Evolutionary conservation across 306 rosid species (phyloP).

Genomic region (Gynostemma pentaphyllum): DNA sequence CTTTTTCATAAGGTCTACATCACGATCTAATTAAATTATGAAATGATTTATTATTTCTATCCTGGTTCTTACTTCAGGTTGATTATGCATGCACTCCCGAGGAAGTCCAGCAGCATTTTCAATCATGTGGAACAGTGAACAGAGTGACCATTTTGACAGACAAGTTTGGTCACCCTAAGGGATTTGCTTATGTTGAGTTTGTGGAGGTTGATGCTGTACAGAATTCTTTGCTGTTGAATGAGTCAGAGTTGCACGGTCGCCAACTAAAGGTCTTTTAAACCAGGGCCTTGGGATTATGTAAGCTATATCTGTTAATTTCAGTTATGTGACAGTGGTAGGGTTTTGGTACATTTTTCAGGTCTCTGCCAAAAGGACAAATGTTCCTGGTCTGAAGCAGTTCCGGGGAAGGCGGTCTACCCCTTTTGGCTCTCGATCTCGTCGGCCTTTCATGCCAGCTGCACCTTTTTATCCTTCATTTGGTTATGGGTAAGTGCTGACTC

Average conservation of each 20-base stretch:
- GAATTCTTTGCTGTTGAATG: slow-evolving; percentile 85
- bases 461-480: slow-evolving; percentile 72
- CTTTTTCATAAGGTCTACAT: not conserved
- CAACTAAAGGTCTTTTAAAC: slow-evolving; percentile 66
- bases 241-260: slow-evolving; percentile 96
- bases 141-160: slow-evolving; percentile 97
- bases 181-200: slow-evolving; percentile 97
- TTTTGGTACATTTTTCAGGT: slow-evolving; percentile 44
- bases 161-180: slow-evolving; percentile 98
- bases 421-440: slow-evolving; percentile 52
- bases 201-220: slow-evolving; percentile 91
- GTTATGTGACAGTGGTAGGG: slow-evolving; percentile 9
- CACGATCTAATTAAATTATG: not conserved
- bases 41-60: slow-evolving; percentile 8
- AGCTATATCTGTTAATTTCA: not conserved
- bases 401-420: slow-evolving; percentile 69
- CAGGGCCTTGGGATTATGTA: not conserved
- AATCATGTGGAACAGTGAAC: slow-evolving; percentile 99
- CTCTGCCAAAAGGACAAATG: slow-evolving; percentile 88
- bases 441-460: slow-evolving; percentile 69
- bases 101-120: slow-evolving; percentile 99
- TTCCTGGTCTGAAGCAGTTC: slow-evolving; percentile 91
- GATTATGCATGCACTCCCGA: slow-evolving; percentile 97
- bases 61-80: slow-evolving; percentile 40
- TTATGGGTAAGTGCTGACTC: slow-evolving; percentile 56